Percentiles rank a stretch among this genome's conserved stretches.
phyloP scores from a whole-genome alignment of 2,329 filamentous ascomycete species.

The Pestalotiopsis sp. region DNA sequence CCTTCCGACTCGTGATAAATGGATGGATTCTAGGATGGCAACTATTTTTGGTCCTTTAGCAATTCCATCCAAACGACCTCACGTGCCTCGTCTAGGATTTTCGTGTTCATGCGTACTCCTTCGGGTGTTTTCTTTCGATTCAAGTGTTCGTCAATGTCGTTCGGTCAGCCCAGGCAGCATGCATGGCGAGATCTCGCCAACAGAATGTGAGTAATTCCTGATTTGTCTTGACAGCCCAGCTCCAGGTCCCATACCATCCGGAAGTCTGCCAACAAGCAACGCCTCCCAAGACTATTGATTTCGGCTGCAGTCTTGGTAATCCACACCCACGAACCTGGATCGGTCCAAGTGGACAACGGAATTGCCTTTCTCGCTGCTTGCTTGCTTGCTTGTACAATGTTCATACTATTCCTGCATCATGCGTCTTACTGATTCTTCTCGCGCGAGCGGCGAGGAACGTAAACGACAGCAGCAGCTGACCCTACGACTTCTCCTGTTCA shows the following conservation, averaged over 20 bases:
- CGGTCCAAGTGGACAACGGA: neutral
- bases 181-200: neutral
- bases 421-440: neutral
- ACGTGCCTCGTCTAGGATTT: neutral
- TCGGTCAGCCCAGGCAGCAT: neutral
- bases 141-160: neutral
- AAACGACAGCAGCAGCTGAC: neutral
- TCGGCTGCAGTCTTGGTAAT: neutral
- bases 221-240: neutral
- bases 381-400: neutral
- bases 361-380: neutral
- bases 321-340: neutral
- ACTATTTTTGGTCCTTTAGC: neutral
- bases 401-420: neutral
- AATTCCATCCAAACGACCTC: neutral
- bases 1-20: neutral
- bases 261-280: neutral
- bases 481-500: neutral
- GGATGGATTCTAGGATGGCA: too few species aligned
- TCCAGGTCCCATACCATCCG: neutral
- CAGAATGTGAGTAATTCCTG: neutral
- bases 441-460: neutral
- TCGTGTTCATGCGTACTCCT: neutral
- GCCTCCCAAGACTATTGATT: conserved; percentile 9
- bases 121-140: neutral